Evolutionary conservation across 805 yeast genomes (phyloP).

Genomic region (Soucietia sequanensis): DNA sequence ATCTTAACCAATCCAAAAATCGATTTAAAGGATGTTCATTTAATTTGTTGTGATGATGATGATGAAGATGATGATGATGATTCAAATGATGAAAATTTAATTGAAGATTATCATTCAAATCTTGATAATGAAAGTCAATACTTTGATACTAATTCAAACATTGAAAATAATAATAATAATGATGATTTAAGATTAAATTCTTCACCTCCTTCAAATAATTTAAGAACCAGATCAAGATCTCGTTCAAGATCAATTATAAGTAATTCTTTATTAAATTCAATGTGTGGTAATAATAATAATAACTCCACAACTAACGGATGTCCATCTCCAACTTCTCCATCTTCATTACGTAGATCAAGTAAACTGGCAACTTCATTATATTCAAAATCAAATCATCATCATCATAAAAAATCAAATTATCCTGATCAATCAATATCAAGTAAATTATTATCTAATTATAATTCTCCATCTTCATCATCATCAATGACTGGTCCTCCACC

Average conservation of each 20-base stretch:
- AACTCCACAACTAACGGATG: background rate
- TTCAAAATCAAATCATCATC: no score
- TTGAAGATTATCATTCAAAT: constrained; percentile 6
- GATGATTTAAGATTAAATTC: background rate
- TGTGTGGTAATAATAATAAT: constrained; percentile 4
- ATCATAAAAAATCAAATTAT: no score
- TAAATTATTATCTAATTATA: no score
- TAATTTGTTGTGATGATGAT: constrained; percentile 19
- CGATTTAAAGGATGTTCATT: constrained; percentile 20
- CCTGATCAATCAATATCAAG: no score
- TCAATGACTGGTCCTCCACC: background rate
- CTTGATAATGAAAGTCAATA: no score
- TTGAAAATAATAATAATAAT: constrained; percentile 1
- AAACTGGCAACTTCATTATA: background rate
- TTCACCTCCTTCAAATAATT: constrained; percentile 1
- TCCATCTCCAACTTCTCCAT: background rate
- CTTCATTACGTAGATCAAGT: background rate
- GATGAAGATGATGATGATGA: constrained; percentile 5
- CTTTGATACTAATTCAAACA: constrained; percentile 2
- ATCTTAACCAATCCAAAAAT: constrained; percentile 25
- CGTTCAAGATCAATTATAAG: constrained; percentile 22
- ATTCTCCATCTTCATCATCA: no score
- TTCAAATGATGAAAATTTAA: background rate
- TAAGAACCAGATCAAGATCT: constrained; percentile 7
- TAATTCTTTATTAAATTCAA: constrained; percentile 18